A percentile compares a stretch with the other conserved stretches of the same genome.
phyloP scores from a whole-genome alignment of 345 rosid species.

The Salix dunnii region DNA sequence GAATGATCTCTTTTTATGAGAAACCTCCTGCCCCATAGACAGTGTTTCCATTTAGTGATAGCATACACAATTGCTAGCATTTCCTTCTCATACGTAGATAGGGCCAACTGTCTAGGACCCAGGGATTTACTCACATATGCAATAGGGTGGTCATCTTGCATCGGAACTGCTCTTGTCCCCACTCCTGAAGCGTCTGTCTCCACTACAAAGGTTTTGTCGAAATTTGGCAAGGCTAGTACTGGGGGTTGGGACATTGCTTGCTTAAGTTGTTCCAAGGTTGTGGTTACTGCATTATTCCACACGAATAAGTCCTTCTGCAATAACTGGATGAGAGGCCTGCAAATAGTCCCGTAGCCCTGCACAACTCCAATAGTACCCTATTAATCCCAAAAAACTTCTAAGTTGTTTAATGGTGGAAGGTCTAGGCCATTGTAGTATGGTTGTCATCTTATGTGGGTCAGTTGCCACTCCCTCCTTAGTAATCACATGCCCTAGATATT shows the following conservation, averaged over 20 bases:
- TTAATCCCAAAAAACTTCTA: background rate
- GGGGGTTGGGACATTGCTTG: background rate
- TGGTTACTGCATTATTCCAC: fast-evolving
- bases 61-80: background rate
- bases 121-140: background rate
- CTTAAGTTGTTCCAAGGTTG: background rate
- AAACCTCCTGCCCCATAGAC: background rate
- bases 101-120: background rate
- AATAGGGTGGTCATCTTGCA: background rate
- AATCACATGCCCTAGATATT: background rate
- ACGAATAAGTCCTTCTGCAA: background rate
- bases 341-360: no score
- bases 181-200: background rate
- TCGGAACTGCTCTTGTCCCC: background rate
- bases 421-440: background rate
- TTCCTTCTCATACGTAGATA: background rate
- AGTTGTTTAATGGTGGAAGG: background rate
- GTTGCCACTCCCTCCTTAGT: background rate
- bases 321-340: background rate
- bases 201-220: background rate
- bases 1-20: background rate
- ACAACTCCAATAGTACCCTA: background rate
- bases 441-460: background rate
- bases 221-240: background rate
- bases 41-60: background rate